phyloP scores from a whole-genome alignment of 768 basidiomycete species.

The Hemileccinum rubropunctum region DNA sequence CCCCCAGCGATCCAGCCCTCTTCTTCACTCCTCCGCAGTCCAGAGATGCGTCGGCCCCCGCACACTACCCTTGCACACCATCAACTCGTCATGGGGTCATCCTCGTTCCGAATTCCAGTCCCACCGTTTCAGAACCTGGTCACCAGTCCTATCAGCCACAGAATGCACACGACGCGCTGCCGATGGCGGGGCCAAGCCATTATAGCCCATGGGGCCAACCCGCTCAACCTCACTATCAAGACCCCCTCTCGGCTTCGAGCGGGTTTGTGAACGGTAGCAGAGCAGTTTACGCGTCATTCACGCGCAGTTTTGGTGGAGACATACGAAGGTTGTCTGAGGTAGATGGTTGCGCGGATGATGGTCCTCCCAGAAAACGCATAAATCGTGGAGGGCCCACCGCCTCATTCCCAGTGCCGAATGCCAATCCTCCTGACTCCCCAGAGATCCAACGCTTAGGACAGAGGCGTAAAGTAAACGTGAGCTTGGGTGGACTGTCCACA shows the following conservation, averaged over 20 bases:
- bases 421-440: slow-evolving; percentile 49
- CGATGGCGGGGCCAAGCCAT: slow-evolving; percentile 38
- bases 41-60: slow-evolving; percentile 68
- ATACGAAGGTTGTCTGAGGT: slow-evolving; percentile 37
- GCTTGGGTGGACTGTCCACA: slow-evolving; percentile 44
- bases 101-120: slow-evolving; percentile 78
- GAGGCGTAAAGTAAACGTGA: slow-evolving; percentile 39
- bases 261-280: slow-evolving; percentile 47
- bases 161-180: slow-evolving; percentile 41
- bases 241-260: slow-evolving; percentile 60
- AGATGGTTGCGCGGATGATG: slow-evolving; percentile 46
- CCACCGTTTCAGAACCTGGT: slow-evolving; percentile 42
- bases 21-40: slow-evolving; percentile 48
- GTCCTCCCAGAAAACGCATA: slow-evolving; percentile 69
- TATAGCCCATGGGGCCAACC: slow-evolving; percentile 38
- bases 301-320: slow-evolving; percentile 40
- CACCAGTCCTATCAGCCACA: slow-evolving; percentile 23
- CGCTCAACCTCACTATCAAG: slow-evolving; percentile 34
- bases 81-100: slow-evolving; percentile 49
- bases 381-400: slow-evolving; percentile 50
- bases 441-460: slow-evolving; percentile 53
- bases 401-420: slow-evolving; percentile 23
- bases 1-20: slow-evolving; percentile 58
- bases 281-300: slow-evolving; percentile 51
- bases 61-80: slow-evolving; percentile 49